phyloP scores from a whole-genome alignment of 2,329 filamentous ascomycete species.

The Penicillium sp. region DNA sequence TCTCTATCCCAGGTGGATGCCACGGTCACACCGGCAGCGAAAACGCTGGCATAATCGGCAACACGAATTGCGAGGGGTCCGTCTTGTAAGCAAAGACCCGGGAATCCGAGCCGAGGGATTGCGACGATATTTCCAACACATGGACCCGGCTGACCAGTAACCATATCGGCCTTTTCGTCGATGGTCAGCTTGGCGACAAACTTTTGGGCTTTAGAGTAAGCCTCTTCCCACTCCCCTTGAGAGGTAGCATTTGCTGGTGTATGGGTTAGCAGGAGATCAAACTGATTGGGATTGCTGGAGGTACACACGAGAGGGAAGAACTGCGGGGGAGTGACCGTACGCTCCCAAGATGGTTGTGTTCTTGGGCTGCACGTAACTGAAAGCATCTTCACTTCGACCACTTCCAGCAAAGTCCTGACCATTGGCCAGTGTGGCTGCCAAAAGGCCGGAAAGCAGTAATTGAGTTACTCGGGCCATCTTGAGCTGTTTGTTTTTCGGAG shows the following conservation, averaged over 20 bases:
- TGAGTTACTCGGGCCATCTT: conserved; percentile 1
- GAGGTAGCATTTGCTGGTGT: not conserved
- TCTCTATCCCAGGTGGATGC: conserved; percentile 64
- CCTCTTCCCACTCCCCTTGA: conserved; percentile 1
- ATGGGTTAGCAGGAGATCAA: not conserved
- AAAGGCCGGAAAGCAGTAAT: conserved; percentile 5
- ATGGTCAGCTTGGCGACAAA: conserved; percentile 23
- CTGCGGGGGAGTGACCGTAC: conserved; percentile 9
- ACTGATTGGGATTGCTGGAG: no score
- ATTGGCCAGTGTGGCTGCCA: conserved; percentile 4
- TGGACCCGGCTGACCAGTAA: conserved; percentile 29
- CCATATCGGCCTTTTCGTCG: conserved; percentile 31
- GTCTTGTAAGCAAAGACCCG: conserved; percentile 33
- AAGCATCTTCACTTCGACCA: conserved; percentile 4
- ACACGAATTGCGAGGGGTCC: conserved; percentile 59
- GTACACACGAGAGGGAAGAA: conserved; percentile 6
- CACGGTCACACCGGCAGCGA: conserved; percentile 71
- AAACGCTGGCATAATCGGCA: conserved; percentile 70
- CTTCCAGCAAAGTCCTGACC: conserved; percentile 6
- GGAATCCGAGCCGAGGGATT: conserved; percentile 32
- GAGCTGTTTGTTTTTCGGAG: not conserved
- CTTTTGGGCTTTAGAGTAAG: conserved; percentile 6
- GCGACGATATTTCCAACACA: conserved; percentile 37
- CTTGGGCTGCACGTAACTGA: conserved; percentile 7
- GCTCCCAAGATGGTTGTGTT: conserved; percentile 8